Evolutionary conservation across 1,284 basidiomycete genomes (phyloP).

Genomic region (Exsudoporus floridanus): DNA sequence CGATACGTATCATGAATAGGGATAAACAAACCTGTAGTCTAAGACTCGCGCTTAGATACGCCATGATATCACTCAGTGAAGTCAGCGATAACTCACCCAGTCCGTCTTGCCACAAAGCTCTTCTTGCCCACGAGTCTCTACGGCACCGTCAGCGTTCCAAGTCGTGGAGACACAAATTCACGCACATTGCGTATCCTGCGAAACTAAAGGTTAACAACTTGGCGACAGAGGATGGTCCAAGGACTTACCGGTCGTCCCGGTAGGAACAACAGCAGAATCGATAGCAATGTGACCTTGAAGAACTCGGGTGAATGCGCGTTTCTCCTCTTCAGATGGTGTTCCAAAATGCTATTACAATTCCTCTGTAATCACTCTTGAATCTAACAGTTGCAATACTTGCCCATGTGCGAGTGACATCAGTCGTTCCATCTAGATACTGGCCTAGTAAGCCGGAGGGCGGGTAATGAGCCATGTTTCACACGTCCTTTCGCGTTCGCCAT

Average conservation of each 20-base stretch:
- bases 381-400: constrained; percentile 40
- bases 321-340: constrained; percentile 78
- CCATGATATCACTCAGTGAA: not conserved
- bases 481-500: constrained; percentile 8
- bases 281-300: constrained; percentile 95
- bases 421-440: constrained; percentile 93
- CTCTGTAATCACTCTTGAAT: not conserved
- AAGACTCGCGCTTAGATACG: constrained; percentile 1
- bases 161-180: not conserved
- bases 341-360: constrained; percentile 76
- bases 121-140: constrained; percentile 84
- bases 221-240: not conserved
- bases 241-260: constrained; percentile 75
- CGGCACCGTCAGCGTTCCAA: constrained; percentile 12
- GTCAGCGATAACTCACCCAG: constrained; percentile 52
- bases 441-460: constrained; percentile 41
- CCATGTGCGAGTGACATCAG: constrained; percentile 90
- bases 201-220: not conserved
- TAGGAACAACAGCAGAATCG: constrained; percentile 84
- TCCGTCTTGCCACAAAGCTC: constrained; percentile 89
- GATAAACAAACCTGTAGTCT: constrained; percentile 45
- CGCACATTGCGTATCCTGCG: constrained; percentile 59
- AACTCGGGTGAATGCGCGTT: constrained; percentile 88
- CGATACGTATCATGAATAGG: not conserved
- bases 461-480: not conserved